Percentiles rank a stretch among this genome's conserved stretches.
Conservation (phyloP, 2,329 filamentous ascomycete species). For the Plectosphaerella sp. region DNA sequence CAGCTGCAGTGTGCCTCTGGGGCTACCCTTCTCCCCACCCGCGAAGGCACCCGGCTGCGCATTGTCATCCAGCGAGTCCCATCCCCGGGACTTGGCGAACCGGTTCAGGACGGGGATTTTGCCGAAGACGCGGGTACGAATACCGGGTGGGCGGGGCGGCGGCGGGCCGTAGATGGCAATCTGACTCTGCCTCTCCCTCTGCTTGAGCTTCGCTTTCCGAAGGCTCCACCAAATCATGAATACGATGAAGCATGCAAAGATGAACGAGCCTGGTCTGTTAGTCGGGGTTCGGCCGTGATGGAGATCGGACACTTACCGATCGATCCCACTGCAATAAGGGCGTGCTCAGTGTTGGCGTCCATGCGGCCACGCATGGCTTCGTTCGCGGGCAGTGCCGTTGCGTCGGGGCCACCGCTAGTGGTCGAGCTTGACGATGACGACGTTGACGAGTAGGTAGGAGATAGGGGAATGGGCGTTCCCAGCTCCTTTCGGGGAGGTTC, state of each 20-base stretch:
- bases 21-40: slow-evolving; percentile 17
- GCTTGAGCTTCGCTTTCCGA: slow-evolving; percentile 28
- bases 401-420: background rate
- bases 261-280: slow-evolving; percentile 32
- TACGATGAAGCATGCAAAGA: slow-evolving; percentile 36
- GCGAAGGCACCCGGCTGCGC: slow-evolving; percentile 6
- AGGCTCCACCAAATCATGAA: slow-evolving; percentile 42
- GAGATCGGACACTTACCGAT: slow-evolving; percentile 20
- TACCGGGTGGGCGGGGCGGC: background rate
- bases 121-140: slow-evolving; percentile 17
- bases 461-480: background rate
- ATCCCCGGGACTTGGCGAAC: slow-evolving; percentile 23
- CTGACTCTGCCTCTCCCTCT: slow-evolving; percentile 16
- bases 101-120: slow-evolving; percentile 31
- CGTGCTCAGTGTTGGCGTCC: slow-evolving; percentile 22
- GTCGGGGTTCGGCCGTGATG: background rate
- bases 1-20: slow-evolving; percentile 11
- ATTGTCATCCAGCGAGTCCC: slow-evolving; percentile 25
- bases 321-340: slow-evolving; percentile 27
- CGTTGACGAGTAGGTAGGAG: background rate
- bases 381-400: slow-evolving; percentile 7
- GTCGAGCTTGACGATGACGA: background rate
- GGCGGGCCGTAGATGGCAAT: slow-evolving; percentile 11
- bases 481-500: background rate
- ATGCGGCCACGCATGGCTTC: slow-evolving; percentile 9